Evolutionary conservation across 2,329 filamentous ascomycete species (phyloP).

Genomic region (Nannizziopsis arthrosporioides): DNA sequence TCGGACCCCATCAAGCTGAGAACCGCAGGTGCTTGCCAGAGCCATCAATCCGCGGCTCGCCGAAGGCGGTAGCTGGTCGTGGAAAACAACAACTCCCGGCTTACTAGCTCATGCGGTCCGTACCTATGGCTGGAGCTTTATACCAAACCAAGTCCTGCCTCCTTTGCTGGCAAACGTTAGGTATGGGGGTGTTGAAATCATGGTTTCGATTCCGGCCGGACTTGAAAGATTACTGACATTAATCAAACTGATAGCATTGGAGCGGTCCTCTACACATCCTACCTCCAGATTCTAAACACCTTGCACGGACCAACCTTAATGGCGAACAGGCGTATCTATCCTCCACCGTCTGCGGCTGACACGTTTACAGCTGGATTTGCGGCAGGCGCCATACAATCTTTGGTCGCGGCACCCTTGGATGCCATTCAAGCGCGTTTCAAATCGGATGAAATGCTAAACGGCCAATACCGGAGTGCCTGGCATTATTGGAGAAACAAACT

Average conservation of each 20-base stretch:
- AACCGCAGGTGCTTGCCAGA: constrained; percentile 46
- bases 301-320: constrained; percentile 48
- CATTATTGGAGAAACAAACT: constrained; percentile 49
- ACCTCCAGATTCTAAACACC: constrained; percentile 47
- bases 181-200: constrained; percentile 27
- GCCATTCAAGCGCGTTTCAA: constrained; percentile 52
- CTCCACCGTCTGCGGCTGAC: constrained; percentile 42
- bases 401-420: constrained; percentile 52
- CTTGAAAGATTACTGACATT: neutral
- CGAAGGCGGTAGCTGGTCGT: constrained; percentile 41
- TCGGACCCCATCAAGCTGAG: neutral
- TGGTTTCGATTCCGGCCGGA: neutral
- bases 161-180: constrained; percentile 52
- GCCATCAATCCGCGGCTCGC: constrained; percentile 47
- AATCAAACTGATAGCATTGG: constrained; percentile 37
- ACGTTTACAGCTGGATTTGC: constrained; percentile 50
- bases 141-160: constrained; percentile 53
- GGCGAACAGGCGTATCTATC: constrained; percentile 47
- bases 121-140: constrained; percentile 52
- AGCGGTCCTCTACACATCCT: constrained; percentile 52
- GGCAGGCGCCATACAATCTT: constrained; percentile 49
- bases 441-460: constrained; percentile 47
- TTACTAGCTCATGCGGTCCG: constrained; percentile 50
- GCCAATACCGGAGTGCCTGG: constrained; percentile 52
- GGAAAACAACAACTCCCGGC: constrained; percentile 50